These are phyloP conservation scores for Ricinus communis DNA, from an alignment of 345 rosid species.

Conservation along the genomic window DNA sequence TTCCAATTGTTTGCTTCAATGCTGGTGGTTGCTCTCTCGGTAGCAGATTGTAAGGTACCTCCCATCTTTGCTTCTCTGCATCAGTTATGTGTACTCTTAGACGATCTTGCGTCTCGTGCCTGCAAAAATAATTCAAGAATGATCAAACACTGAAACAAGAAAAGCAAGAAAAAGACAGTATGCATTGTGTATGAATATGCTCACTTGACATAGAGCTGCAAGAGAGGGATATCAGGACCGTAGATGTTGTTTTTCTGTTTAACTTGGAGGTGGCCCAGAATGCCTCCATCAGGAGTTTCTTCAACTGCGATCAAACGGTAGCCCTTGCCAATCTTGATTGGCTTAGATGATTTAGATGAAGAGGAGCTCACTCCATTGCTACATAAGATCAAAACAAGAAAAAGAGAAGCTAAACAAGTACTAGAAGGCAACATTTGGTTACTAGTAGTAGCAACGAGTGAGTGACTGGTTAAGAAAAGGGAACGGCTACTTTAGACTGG, in stretches of 20 bases:
- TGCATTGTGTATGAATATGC: background rate
- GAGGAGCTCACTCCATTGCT: constrained; percentile 31
- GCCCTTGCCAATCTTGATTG: constrained; percentile 70
- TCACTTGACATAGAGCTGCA: constrained; percentile 88
- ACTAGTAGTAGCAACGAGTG: background rate
- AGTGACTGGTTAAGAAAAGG: background rate
- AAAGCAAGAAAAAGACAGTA: background rate
- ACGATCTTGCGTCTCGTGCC: constrained; percentile 79
- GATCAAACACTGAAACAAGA: background rate
- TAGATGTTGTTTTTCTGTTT: constrained; percentile 67
- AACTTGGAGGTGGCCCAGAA: constrained; percentile 78
- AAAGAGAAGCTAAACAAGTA: background rate
- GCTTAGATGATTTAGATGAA: background rate
- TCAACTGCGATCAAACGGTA: constrained; percentile 79
- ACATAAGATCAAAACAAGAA: constrained; percentile 34
- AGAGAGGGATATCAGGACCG: constrained; percentile 75
- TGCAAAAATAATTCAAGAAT: constrained; percentile 22
- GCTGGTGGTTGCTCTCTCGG: constrained; percentile 72
- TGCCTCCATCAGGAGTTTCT: constrained; percentile 73
- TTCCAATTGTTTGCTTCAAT: constrained; percentile 44
- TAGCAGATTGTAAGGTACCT: constrained; percentile 82
- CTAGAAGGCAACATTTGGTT: constrained; percentile 18
- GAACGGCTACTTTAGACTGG: background rate
- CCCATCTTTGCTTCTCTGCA: constrained; percentile 87
- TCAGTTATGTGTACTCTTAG: constrained; percentile 87